Percentiles rank a stretch among this genome's conserved stretches.
phyloP scores from a whole-genome alignment of 225 moss, liverwort and hornwort species.

The Antitrichia curtipendula region DNA sequence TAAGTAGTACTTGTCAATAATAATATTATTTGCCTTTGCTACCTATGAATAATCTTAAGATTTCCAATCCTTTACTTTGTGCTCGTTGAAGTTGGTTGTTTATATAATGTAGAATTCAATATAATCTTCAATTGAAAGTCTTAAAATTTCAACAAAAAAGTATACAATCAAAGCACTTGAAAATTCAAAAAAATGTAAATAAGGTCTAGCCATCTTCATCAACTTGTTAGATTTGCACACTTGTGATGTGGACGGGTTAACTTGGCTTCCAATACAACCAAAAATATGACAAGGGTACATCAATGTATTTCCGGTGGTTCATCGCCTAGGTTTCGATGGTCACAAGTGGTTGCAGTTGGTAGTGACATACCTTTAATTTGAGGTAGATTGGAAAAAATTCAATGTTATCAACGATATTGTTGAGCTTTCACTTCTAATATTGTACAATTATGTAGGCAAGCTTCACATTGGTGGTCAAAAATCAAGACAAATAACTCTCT shows the following conservation, averaged over 20 bases:
- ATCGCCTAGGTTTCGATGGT: too few species aligned
- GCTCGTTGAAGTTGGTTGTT: fast-evolving
- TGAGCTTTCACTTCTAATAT: not conserved
- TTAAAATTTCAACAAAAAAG: not conserved
- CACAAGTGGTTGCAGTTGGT: fast-evolving
- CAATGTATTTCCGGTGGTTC: fast-evolving
- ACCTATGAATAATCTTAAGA: not conserved
- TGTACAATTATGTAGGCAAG: too few species aligned
- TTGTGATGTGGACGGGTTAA: fast-evolving
- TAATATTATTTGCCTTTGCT: not conserved
- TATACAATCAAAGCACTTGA: not conserved
- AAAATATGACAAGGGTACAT: fast-evolving
- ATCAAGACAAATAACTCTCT: not conserved
- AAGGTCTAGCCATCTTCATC: not conserved
- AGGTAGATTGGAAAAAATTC: not conserved
- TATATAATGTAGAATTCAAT: too few species aligned
- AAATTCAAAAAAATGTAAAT: not conserved
- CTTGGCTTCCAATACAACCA: not conserved
- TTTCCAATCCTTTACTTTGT: not conserved
- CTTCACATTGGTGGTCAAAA: not conserved
- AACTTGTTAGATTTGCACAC: not conserved
- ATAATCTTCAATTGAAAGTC: not conserved
- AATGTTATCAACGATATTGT: not conserved
- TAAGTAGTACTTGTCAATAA: too few species aligned
- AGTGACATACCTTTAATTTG: not conserved